phyloP scores from a whole-genome alignment of 2,329 filamentous ascomycete genomes.

The Xylaria sp. region DNA sequence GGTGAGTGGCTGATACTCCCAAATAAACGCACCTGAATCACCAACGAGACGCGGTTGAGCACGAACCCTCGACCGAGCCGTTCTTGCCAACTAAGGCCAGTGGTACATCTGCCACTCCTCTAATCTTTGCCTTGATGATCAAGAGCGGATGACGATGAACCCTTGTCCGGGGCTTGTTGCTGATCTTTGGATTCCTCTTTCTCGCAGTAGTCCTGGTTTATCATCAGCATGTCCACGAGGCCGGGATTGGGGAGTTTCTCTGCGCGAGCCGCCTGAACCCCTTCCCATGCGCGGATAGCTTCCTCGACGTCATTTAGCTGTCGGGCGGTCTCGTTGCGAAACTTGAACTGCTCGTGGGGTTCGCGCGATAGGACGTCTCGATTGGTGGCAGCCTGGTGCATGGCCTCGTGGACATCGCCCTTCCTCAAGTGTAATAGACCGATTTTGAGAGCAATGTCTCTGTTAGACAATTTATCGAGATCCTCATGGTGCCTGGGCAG shows the following conservation, averaged over 20 bases:
- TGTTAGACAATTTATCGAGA: conserved; percentile 20
- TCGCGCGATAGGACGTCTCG: conserved; percentile 22
- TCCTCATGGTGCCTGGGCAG: conserved; percentile 22
- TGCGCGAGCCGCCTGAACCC: conserved; percentile 19
- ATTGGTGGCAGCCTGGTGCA: conserved; percentile 23
- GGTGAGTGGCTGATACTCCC: no score
- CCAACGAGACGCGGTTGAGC: no score
- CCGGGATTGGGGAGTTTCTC: conserved; percentile 17
- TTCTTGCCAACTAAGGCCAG: background rate
- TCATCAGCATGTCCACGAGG: conserved; percentile 32
- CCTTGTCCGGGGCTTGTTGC: background rate
- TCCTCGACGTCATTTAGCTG: conserved; percentile 22
- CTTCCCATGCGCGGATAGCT: conserved; percentile 30
- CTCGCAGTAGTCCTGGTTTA: conserved; percentile 24
- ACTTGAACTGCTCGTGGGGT: conserved; percentile 23
- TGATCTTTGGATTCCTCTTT: conserved; percentile 2
- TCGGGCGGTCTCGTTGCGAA: conserved; percentile 22
- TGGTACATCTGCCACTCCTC: no score
- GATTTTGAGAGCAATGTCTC: conserved; percentile 26
- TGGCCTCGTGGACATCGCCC: conserved; percentile 25
- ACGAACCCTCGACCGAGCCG: no score
- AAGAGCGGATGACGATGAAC: background rate
- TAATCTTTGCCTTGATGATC: background rate
- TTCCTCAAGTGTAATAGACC: conserved; percentile 29
- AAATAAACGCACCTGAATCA: no score